Evolutionary conservation across 805 yeast species (phyloP), one percentile per base, ranked within the genome.

Genomic region (Allodekkera sacchari): DNA sequence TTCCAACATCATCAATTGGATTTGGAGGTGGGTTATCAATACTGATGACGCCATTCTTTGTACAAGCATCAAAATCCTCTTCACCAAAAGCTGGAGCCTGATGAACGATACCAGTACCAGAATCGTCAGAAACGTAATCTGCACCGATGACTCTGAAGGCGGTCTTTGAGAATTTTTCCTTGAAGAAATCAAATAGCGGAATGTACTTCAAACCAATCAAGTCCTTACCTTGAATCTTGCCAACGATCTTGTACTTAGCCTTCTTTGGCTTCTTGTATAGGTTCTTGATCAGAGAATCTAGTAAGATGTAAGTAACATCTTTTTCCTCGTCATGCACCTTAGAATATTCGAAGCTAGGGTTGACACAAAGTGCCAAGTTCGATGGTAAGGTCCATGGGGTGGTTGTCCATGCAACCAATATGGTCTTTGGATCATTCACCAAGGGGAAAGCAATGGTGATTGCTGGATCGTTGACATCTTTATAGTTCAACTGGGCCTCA

Each of bases 331-430:
- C 96, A 47, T 66, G 78, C 42, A 92, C 83, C 67, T 92, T 94
- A 47, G 83, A 82, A 52, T 92, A 92, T 62, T 87, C 96, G 41
- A 85, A 77, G 8, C 76, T 73, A 33, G 96, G 94, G 64, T 92
- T 74, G 27, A 92, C 97, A 52, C 95, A 88, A 40, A 92, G 71
- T 10, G 88, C 89, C 55, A 92, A 63, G 59, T 92, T 89, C 18
- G 95, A 83, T 25, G 98, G 98, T 53, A 92, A 68, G 31, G 99
- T 94, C 99, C 99, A 92, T 32, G 99, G 99, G 17, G 99, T 92
- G 38, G 99, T 92, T 27, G 99, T 92, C 99, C 99, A 92, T 7
- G 97, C 97, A 24, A 92, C 88, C 44, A 92, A 66, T 43, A 72
- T 66, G 33, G 95, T 83, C 50, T 81, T 75, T 42, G 84, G 87